Conservation (phyloP, 805 yeast species). For the Phaffomyces antillensis region DNA sequence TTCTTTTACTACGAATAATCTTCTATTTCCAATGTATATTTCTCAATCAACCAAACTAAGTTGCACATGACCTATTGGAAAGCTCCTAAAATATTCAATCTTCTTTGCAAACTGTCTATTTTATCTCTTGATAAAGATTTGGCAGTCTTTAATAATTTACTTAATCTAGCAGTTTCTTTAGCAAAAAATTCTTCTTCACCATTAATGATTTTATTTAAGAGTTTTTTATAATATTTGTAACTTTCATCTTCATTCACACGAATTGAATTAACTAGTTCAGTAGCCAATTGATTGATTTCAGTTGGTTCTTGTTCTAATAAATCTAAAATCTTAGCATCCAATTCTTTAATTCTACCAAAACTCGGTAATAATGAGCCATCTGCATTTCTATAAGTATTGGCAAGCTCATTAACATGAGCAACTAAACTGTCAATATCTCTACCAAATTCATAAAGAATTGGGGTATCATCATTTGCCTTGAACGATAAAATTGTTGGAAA, state of each 20-base stretch:
- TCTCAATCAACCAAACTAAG: too few species aligned
- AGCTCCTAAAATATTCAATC: conserved; percentile 38
- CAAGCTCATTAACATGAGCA: conserved; percentile 40
- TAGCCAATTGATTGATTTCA: conserved; percentile 19
- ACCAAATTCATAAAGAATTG: conserved; percentile 25
- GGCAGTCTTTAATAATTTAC: conserved; percentile 28
- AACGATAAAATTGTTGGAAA: conserved; percentile 48
- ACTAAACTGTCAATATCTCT: conserved; percentile 46
- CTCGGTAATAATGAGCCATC: conserved; percentile 29
- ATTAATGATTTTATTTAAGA: conserved; percentile 36
- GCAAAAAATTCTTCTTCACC: conserved; percentile 36
- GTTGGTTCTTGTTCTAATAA: conserved; percentile 22
- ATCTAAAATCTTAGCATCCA: conserved; percentile 18
- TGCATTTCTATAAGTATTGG: conserved; percentile 28
- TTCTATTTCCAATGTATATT: too few species aligned
- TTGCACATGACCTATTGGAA: neutral
- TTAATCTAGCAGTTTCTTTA: conserved; percentile 38
- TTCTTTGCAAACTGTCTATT: conserved; percentile 42
- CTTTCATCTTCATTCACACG: conserved; percentile 12
- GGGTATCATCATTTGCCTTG: conserved; percentile 29
- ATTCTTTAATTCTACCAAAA: conserved; percentile 22
- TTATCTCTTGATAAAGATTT: conserved; percentile 32
- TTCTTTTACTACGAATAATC: too few species aligned
- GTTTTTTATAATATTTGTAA: conserved; percentile 40
- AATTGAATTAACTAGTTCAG: conserved; percentile 25